Evolutionary conservation across 768 basidiomycete genomes (phyloP), one percentile per base, ranked within the genome.

Genomic region (Dioszegia aurantiaca): DNA sequence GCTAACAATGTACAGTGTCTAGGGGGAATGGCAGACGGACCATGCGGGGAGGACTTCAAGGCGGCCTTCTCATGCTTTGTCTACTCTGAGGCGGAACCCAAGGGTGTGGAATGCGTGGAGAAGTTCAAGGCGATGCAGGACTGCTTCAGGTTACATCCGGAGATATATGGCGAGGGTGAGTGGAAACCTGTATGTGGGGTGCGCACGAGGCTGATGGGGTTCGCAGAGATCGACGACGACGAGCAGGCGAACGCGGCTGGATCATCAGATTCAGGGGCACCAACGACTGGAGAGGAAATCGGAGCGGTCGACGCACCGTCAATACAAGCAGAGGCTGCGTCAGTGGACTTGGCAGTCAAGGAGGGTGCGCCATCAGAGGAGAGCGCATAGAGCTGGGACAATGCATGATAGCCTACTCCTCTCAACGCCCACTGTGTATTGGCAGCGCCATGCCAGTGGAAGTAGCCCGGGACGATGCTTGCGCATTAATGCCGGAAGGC

Each of bases 21-120:
- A 8, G 95, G 95, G 30, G 95, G 95, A 48, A 97, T 99, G 95
- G 94, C 94, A 10, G 82, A 98, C 72, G 94, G 95, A 5, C 91
- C 92, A 10, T 99, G 95, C 70, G 95, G 95, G 9, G 81, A 82
- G 60, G 83, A 97, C 65, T 99, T 99, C 81, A 86, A 87, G 62
- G 89, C 87, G 61, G 94, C 95, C 0, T 99, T 99, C 79, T 90
- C 90, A 33, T 99, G 95, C 79, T 99, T 99, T 67, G 85, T 99
- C 6, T 86, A 83, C 77, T 93, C 90, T 12, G 91, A 95, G 73
- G 83, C 85, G 53, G 95, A 99, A 64, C 94, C 94, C 0, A 98
- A 99, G 78, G 95, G 95, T 3, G 87, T 98, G 55, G 88, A 99
- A 68, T 99, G 95, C 64, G 88, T 99, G 11, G 95, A 97, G 66